Evolutionary conservation across 225 moss, liverwort and hornwort species (phyloP).

Genomic region (Ulota crispa): DNA sequence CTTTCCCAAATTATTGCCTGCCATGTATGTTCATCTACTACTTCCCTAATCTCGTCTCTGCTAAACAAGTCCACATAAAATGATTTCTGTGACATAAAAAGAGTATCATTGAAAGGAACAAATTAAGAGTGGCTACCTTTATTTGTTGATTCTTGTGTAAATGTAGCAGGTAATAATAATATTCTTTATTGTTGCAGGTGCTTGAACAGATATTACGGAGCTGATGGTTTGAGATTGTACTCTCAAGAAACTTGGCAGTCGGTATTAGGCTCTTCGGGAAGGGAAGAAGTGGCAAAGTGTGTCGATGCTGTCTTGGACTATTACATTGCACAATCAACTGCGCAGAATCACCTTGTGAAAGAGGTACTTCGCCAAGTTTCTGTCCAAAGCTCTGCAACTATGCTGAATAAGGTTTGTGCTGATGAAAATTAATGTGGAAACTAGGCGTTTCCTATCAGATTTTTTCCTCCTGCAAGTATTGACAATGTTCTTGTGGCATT

Average conservation of each 20-base stretch:
- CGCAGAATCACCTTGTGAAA: conserved; percentile 69
- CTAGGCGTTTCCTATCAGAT: not conserved
- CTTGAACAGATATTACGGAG: conserved; percentile 81
- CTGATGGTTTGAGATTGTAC: conserved; percentile 79
- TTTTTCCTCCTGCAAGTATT: not conserved
- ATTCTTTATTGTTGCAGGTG: conserved; percentile 53
- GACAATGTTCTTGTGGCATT: conserved; percentile 7
- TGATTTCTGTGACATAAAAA: not conserved
- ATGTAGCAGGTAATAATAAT: not conserved
- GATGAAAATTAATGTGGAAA: conserved; percentile 9
- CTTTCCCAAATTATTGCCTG: conserved; percentile 66
- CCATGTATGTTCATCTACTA: conserved; percentile 53
- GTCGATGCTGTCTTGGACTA: conserved; percentile 63
- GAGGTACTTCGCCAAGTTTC: conserved; percentile 49
- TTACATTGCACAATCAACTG: conserved; percentile 62
- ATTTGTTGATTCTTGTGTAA: not conserved
- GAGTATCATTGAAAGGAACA: not conserved
- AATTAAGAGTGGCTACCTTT: not conserved
- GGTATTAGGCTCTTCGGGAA: conserved; percentile 68
- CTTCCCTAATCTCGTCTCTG: conserved; percentile 1
- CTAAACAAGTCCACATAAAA: not conserved
- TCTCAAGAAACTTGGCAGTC: conserved; percentile 87
- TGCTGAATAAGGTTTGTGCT: conserved; percentile 1
- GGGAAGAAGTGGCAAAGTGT: conserved; percentile 68
- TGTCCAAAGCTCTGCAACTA: conserved; percentile 11